phyloP scores from a whole-genome alignment of 768 basidiomycete genomes.

The Agaricus sinodeliciosus region DNA sequence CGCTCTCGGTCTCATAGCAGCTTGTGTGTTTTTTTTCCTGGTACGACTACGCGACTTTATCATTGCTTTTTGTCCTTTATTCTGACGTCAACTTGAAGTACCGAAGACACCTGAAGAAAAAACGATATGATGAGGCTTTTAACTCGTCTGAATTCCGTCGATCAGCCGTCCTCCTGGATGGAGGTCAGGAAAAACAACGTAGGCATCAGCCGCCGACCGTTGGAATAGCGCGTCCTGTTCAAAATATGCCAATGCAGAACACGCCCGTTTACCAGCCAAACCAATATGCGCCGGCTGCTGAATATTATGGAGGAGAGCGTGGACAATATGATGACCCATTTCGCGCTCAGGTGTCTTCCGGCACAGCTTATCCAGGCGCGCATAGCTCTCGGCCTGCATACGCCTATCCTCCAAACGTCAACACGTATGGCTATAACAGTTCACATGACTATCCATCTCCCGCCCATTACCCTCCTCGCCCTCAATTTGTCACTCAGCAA shows the following conservation, averaged over 20 bases:
- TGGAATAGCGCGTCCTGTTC: slow-evolving; percentile 11
- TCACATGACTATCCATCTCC: slow-evolving; percentile 6
- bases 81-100: not conserved
- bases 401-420: not conserved
- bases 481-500: not conserved
- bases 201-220: slow-evolving; percentile 7
- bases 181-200: not conserved
- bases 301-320: not conserved
- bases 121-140: slow-evolving; percentile 8
- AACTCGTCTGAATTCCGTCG: slow-evolving; percentile 12
- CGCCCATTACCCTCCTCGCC: slow-evolving; percentile 1
- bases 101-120: not conserved
- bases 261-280: not conserved
- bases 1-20: slow-evolving; percentile 4
- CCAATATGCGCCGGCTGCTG: not conserved
- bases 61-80: not conserved
- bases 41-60: not conserved
- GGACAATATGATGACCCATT: not conserved
- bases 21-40: slow-evolving; percentile 5
- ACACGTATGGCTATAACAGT: not conserved
- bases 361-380: not conserved
- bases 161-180: slow-evolving; percentile 13
- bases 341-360: not conserved
- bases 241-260: not conserved
- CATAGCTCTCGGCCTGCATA: slow-evolving; percentile 1